phyloP scores from a whole-genome alignment of 768 basidiomycete genomes.

The Phaeotremella fagi region DNA sequence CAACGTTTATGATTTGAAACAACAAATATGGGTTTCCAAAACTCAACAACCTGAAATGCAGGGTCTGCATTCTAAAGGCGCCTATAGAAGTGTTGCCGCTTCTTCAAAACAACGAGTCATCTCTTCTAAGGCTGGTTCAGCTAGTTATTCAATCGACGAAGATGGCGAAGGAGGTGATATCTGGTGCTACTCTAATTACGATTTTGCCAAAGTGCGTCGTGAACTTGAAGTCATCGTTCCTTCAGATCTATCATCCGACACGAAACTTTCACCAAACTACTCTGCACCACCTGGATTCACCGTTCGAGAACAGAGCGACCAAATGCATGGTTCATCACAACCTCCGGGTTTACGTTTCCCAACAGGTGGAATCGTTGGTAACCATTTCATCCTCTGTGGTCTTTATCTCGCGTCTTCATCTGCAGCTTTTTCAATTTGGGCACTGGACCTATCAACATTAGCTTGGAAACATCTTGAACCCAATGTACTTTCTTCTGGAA shows the following conservation, averaged over 20 bases:
- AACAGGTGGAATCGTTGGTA: constrained; percentile 84
- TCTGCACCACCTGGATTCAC: constrained; percentile 56
- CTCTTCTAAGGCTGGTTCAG: constrained; percentile 60
- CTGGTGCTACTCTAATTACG: constrained; percentile 92
- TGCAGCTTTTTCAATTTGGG: constrained; percentile 95
- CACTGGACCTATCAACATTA: constrained; percentile 64
- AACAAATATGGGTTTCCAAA: constrained; percentile 63
- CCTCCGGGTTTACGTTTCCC: constrained; percentile 96
- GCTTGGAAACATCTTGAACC: constrained; percentile 39
- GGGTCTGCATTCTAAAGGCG: constrained; percentile 82
- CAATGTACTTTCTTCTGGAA: constrained; percentile 66
- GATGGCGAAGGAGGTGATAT: constrained; percentile 57
- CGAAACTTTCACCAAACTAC: constrained; percentile 15
- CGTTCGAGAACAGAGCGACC: constrained; percentile 70
- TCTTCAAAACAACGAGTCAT: constrained; percentile 67
- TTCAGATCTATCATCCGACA: not conserved
- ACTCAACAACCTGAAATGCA: constrained; percentile 64
- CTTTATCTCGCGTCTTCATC: constrained; percentile 91
- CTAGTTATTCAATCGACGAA: constrained; percentile 59
- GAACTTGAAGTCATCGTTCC: constrained; percentile 90
- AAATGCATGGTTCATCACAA: constrained; percentile 69
- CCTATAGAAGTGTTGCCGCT: constrained; percentile 89
- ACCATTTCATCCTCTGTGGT: constrained; percentile 80
- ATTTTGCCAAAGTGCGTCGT: constrained; percentile 78
- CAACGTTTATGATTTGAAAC: constrained; percentile 74